Base-by-base conservation (phyloP, 1,139 yeast genomes). In the Candida neerlandica region DNA sequence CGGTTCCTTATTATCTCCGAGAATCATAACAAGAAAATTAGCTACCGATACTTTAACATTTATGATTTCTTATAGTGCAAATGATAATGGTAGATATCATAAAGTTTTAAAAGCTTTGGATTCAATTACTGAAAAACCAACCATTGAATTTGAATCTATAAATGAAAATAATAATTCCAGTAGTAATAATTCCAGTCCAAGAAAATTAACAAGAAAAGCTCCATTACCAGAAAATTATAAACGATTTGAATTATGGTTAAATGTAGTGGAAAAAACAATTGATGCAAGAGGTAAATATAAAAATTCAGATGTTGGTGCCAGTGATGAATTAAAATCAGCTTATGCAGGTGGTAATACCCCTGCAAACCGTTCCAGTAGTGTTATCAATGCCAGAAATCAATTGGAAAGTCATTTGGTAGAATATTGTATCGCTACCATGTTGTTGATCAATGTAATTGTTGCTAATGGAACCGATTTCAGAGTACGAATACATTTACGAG, bases 281-380 rank as follows among this genome's bases (percentile, higher is more conserved):
- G 92, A 87, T 54, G 97, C 97, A 1, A 78, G 94, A 57, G 98
- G 98, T 11, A 86, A 84, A 59, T 74, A 73, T 53, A 77, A 87
- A 77, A 96, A 97, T 14, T 89, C 97, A 0, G 70, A 86, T 58
- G 98, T 94, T 7, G 97, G 97, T 1, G 96, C 97, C 0, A 85
- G 92, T 53, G 96, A 87, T n/a, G 98, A 94, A 57, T 77, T 85
- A 49, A 84, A 84, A 54, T 73, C 81, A 12, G 74, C 75, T 18
- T 67, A 66, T 53, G 77, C 75, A 2, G 49, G 50, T 10, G 39
- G 26, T 16, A 35, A 35, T 12, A 30, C 53, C 11, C 19, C 27
- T 26, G 29, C 18, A 11, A 43, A 27, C 38, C 27, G 46, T 21
- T 44, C 61, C 1, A 53, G 58, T 19, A 58, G 59, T 30, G 60